These are phyloP conservation scores for Eimeria necatrix DNA, from an alignment of 169 alveolate species.

Conservation along the genomic window DNA sequence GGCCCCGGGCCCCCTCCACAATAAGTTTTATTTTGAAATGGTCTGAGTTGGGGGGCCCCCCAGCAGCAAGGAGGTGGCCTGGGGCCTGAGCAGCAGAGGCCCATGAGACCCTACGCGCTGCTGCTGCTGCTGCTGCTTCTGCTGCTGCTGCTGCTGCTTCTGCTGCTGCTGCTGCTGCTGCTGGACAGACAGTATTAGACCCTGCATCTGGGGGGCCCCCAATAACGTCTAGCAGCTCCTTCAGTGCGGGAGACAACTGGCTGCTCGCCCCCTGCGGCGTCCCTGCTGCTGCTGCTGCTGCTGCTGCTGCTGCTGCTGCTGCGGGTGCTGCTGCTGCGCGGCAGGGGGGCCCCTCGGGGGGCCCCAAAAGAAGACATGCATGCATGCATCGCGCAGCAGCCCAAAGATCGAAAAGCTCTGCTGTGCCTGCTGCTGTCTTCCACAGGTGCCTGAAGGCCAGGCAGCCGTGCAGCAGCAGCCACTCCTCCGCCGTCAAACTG, in stretches of 20 bases:
- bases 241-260: not conserved
- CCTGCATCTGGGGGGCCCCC: not conserved
- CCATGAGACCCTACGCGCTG: not conserved
- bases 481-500: not conserved
- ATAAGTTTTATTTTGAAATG: not conserved
- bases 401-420: slow-evolving; percentile 13
- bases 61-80: not conserved
- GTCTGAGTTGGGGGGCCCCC: not conserved
- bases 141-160: not conserved
- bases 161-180: slow-evolving; percentile 17
- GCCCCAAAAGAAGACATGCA: slow-evolving; percentile 8
- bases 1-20: slow-evolving; percentile 26
- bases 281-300: slow-evolving; percentile 37
- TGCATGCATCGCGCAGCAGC: slow-evolving; percentile 1
- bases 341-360: slow-evolving; percentile 19
- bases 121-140: slow-evolving; percentile 16
- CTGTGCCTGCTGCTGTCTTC: slow-evolving; percentile 14
- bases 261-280: not conserved
- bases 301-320: slow-evolving; percentile 24
- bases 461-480: slow-evolving; percentile 64
- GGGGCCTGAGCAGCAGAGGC: not conserved
- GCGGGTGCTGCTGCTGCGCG: slow-evolving; percentile 27
- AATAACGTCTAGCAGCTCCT: slow-evolving; percentile 7
- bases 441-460: slow-evolving; percentile 21
- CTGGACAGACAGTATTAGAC: not conserved